These are phyloP conservation scores for Gossypium aridum DNA, from an alignment of 441 rosid genomes.

Conservation along the genomic window DNA sequence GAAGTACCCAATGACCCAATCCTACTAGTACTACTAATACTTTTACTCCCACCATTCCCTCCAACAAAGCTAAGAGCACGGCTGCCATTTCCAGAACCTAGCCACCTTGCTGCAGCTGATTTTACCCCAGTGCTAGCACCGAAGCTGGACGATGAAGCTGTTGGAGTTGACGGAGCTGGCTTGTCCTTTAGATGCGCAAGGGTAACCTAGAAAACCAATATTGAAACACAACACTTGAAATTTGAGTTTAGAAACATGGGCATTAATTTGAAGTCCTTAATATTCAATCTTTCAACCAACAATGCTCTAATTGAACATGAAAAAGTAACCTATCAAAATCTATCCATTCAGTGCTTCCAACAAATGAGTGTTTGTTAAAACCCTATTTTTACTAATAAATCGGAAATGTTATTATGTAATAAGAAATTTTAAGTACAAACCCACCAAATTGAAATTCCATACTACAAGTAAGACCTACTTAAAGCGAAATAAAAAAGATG, in stretches of 20 bases:
- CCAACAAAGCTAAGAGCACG: conserved; percentile 89
- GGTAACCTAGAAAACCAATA: conserved; percentile 54
- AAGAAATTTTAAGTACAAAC: not conserved
- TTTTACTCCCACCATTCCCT: conserved; percentile 87
- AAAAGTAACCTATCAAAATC: not conserved
- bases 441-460: not conserved
- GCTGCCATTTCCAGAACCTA: conserved; percentile 82
- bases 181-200: conserved; percentile 89
- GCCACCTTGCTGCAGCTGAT: conserved; percentile 83
- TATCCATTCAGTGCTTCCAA: not conserved
- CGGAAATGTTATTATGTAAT: not conserved
- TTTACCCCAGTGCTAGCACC: conserved; percentile 82
- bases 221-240: not conserved
- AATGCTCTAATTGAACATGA: not conserved
- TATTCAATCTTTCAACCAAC: conserved; percentile 4
- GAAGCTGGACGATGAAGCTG: conserved; percentile 61
- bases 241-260: not conserved
- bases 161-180: conserved; percentile 80
- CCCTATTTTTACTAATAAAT: not conserved
- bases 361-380: not conserved
- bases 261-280: conserved; percentile 2
- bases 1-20: conserved; percentile 75
- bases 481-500: not conserved
- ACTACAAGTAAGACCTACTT: not conserved
- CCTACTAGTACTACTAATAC: conserved; percentile 52